These are phyloP conservation scores for Saccharomyces hybrid DNA, from an alignment of 1,139 yeast species.

Conservation along the genomic window DNA sequence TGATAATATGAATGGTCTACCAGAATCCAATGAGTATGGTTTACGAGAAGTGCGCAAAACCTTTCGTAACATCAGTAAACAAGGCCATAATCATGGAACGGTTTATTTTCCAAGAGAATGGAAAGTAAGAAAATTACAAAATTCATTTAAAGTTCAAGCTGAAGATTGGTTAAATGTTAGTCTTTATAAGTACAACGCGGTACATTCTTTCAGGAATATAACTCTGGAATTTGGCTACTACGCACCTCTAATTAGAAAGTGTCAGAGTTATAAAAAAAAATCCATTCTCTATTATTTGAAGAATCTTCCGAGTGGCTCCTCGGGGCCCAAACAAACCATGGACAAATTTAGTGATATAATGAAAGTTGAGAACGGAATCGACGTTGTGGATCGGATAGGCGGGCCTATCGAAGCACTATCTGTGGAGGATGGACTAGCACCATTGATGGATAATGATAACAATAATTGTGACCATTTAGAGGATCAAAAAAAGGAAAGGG, in stretches of 20 bases:
- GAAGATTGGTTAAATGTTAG: constrained; percentile 25
- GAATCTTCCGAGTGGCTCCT: constrained; percentile 1
- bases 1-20: constrained; percentile 19
- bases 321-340: not conserved
- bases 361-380: not conserved
- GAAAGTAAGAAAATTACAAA: constrained; percentile 26
- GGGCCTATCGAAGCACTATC: not conserved
- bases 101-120: constrained; percentile 35
- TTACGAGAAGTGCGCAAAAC: constrained; percentile 5
- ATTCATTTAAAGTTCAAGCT: constrained; percentile 28
- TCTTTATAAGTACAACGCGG: constrained; percentile 21
- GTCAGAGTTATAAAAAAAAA: constrained; percentile 30
- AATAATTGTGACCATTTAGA: constrained; percentile 12
- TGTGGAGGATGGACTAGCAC: constrained; percentile 10
- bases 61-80: not conserved
- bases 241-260: constrained; percentile 40
- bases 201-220: constrained; percentile 34
- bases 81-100: constrained; percentile 16
- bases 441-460: constrained; percentile 5
- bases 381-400: not conserved
- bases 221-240: constrained; percentile 44
- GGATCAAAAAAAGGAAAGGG: constrained; percentile 1
- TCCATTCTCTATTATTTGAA: constrained; percentile 30
- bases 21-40: constrained; percentile 27
- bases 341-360: not conserved